Base-by-base conservation (phyloP, 1,284 basidiomycete genomes). In the Meira miltonrushii region DNA sequence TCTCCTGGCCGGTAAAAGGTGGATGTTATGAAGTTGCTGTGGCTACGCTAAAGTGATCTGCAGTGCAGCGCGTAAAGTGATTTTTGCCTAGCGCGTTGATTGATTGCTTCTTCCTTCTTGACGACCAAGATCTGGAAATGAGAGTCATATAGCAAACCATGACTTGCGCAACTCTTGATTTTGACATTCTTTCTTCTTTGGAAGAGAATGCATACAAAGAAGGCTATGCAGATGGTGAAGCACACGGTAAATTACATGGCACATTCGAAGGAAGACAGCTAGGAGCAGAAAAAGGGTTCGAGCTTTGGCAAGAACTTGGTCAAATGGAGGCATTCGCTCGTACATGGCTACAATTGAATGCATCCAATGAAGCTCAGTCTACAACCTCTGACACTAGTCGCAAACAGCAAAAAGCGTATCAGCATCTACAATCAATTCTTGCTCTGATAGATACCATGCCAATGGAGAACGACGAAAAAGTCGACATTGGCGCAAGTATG, bases 231-330 rank as follows among this genome's bases (percentile, higher is more conserved):
- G 86, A 88, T 58, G 93, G 93, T 2, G 84, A 84, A 69, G 85
- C 83, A 0, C 92, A 96, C 75, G 94, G 94, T 4, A 83, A 85
- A 46, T 85, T 92, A 12, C 92, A 95, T 70, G 94, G 93, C 0
- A 80, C 88, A 19, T 92, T 92, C 63, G 92, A 97, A 79, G 94
- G 94, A 3, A 83, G 92, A n/a, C 87, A 88, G 2, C 82, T 96
- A 3, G 94, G 93, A 0, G 84, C 86, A 62, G 87, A 91, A 72
- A 93, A 96, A 75, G 91, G 90, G 0, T 96, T 88, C 78, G 91
- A 94, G 79, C 85, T 96, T 77, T 96, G 93, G 92, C 92, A 95
- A 78, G 94, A 97, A 78, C 83, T 97, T 6, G 92, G 89, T 1
- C 96, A 88, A 75, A 94, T 94, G 75, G 84, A 90, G 71, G 93